These are phyloP conservation scores for Babesia divergens DNA, from an alignment of 169 alveolate species.

Conservation along the genomic window DNA sequence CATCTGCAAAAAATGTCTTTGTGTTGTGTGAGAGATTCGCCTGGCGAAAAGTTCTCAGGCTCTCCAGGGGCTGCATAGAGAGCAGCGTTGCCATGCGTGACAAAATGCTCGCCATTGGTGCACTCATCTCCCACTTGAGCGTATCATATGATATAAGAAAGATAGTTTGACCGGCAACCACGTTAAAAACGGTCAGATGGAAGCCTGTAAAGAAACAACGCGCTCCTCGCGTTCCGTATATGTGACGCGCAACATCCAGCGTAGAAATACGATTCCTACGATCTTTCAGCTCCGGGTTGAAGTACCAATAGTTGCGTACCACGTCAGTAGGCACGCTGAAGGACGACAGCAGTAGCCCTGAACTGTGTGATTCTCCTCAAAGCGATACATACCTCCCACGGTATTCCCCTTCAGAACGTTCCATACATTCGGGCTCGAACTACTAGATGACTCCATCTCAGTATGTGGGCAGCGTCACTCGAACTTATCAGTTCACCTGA, in stretches of 20 bases:
- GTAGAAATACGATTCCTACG: slow-evolving; percentile 21
- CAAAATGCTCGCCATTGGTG: slow-evolving; percentile 48
- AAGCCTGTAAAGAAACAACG: slow-evolving; percentile 49
- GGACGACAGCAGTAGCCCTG: slow-evolving; percentile 45
- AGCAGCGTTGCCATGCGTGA: slow-evolving; percentile 39
- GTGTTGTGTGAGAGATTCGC: slow-evolving; percentile 33
- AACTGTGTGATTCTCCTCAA: neutral
- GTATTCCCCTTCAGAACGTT: slow-evolving; percentile 45
- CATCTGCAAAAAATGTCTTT: neutral
- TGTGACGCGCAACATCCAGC: slow-evolving; percentile 41
- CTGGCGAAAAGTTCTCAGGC: slow-evolving; percentile 58
- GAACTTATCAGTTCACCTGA: neutral
- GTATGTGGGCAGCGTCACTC: neutral
- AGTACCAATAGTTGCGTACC: slow-evolving; percentile 65
- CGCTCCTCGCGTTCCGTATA: slow-evolving; percentile 31
- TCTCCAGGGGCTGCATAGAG: slow-evolving; percentile 50
- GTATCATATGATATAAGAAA: slow-evolving; percentile 38
- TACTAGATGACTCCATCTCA: slow-evolving; percentile 18
- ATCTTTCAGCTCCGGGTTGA: slow-evolving; percentile 25
- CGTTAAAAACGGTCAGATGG: slow-evolving; percentile 25
- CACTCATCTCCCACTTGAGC: slow-evolving; percentile 20
- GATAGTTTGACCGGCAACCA: slow-evolving; percentile 49
- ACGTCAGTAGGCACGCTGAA: slow-evolving; percentile 54
- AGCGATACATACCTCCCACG: slow-evolving; percentile 37
- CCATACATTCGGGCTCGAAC: slow-evolving; percentile 1